These are phyloP conservation scores for Penicillium riverlandense DNA, from an alignment of 495 filamentous ascomycete genomes.

Conservation along the genomic window DNA sequence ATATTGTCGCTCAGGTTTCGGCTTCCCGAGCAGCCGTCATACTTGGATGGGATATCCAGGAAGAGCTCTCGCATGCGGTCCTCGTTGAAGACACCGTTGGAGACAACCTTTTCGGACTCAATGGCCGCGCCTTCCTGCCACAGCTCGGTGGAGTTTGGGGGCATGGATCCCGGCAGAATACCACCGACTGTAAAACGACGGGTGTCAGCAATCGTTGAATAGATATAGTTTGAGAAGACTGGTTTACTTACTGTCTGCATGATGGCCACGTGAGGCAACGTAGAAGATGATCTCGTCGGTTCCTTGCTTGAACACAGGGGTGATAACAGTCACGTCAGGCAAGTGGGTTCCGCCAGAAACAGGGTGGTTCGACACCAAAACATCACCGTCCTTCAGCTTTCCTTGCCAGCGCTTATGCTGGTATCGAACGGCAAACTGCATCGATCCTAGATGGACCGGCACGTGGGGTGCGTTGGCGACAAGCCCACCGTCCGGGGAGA, in stretches of 20 bases:
- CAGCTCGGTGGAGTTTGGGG: conserved; percentile 80
- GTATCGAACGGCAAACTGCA: conserved; percentile 52
- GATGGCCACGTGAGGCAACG: conserved; percentile 79
- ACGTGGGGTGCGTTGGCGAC: conserved; percentile 57
- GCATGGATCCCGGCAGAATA: conserved; percentile 89
- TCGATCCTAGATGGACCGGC: conserved; percentile 76
- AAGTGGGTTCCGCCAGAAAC: conserved; percentile 81
- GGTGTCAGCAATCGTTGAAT: conserved; percentile 61
- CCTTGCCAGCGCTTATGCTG: conserved; percentile 76
- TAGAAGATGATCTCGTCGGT: conserved; percentile 64
- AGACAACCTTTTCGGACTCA: conserved; percentile 81
- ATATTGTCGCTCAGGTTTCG: conserved; percentile 82
- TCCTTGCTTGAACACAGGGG: conserved; percentile 66
- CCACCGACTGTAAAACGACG: conserved; percentile 79
- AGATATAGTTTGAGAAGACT: too few species aligned
- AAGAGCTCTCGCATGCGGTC: conserved; percentile 70
- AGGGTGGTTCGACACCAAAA: conserved; percentile 88
- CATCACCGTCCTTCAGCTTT: conserved; percentile 79
- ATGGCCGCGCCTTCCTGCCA: conserved; percentile 92
- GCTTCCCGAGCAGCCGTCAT: conserved; percentile 79
- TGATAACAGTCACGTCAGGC: conserved; percentile 84
- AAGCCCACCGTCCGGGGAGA: conserved; percentile 19
- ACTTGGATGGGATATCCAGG: conserved; percentile 69
- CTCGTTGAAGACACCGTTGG: conserved; percentile 80
- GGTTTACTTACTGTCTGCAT: conserved; percentile 52